Percentiles rank a stretch among this genome's conserved stretches.
phyloP scores from a whole-genome alignment of 768 basidiomycete species.

The Pleurotus cornucopiae region DNA sequence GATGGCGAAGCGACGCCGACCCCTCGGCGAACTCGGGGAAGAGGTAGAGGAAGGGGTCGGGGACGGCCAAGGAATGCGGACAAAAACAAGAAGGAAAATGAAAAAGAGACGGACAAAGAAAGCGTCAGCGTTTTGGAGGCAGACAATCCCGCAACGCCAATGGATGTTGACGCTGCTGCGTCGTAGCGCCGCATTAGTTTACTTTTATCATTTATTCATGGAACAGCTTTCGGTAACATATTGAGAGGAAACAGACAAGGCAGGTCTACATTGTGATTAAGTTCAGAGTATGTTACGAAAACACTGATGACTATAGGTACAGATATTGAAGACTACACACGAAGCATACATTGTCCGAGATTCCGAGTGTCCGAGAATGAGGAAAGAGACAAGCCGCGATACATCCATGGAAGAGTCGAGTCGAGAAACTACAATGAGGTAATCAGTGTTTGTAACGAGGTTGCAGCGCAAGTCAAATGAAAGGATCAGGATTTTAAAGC shows the following conservation, averaged over 20 bases:
- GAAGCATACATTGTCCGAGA: background rate
- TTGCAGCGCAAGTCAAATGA: background rate
- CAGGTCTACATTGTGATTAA: no score
- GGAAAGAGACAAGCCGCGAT: background rate
- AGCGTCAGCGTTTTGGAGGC: slow-evolving; percentile 18
- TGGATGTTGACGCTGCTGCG: slow-evolving; percentile 12
- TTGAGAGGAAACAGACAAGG: no score
- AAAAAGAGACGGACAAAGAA: slow-evolving; percentile 18
- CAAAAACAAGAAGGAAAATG: slow-evolving; percentile 22
- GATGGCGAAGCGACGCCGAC: slow-evolving; percentile 27
- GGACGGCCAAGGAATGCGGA: slow-evolving; percentile 23
- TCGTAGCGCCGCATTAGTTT: no score
- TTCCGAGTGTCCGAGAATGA: background rate
- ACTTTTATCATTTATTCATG: no score
- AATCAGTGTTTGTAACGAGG: background rate
- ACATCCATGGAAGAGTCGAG: background rate
- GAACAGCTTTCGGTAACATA: no score
- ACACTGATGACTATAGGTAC: background rate
- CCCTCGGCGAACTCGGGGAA: slow-evolving; percentile 28
- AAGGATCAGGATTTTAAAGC: slow-evolving; percentile 42
- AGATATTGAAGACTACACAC: background rate
- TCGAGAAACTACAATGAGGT: background rate
- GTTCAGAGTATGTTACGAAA: no score
- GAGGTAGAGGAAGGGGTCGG: slow-evolving; percentile 29
- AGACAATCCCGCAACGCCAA: slow-evolving; percentile 23